Evolutionary conservation across 2,329 filamentous ascomycete genomes (phyloP).

Genomic region (Nigrospora oryzae): DNA sequence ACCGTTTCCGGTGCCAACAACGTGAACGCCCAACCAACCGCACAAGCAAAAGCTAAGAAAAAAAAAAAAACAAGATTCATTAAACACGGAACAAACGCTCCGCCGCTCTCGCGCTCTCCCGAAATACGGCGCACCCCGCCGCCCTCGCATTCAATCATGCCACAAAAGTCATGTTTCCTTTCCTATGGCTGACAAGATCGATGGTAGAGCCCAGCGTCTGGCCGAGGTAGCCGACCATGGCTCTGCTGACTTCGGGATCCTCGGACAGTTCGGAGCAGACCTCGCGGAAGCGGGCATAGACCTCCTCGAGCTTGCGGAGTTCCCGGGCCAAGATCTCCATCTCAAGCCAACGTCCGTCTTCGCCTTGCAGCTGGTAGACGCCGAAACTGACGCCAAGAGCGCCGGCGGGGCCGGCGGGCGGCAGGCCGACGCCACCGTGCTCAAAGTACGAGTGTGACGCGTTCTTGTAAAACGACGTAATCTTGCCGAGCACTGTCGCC

Average conservation of each 20-base stretch:
- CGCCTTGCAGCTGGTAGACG: slow-evolving; percentile 33
- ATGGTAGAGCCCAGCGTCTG: slow-evolving; percentile 32
- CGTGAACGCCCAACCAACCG: no score
- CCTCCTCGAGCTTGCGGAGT: slow-evolving; percentile 35
- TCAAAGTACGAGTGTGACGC: slow-evolving; percentile 31
- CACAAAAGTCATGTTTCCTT: slow-evolving; percentile 19
- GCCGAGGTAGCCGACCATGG: slow-evolving; percentile 35
- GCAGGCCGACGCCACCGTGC: slow-evolving; percentile 8
- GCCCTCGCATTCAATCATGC: no score
- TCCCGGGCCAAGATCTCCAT: slow-evolving; percentile 39
- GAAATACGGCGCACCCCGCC: no score
- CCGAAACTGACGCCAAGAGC: slow-evolving; percentile 31
- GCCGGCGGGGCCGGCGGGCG: slow-evolving; percentile 7
- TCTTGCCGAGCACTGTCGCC: slow-evolving; percentile 39
- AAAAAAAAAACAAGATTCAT: no score
- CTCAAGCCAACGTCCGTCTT: slow-evolving; percentile 37
- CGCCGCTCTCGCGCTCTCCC: no score
- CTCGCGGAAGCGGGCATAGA: slow-evolving; percentile 34
- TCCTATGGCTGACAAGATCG: slow-evolving; percentile 29
- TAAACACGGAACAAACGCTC: no score
- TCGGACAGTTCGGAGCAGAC: slow-evolving; percentile 29
- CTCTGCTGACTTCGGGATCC: slow-evolving; percentile 32
- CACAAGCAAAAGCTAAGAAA: no score
- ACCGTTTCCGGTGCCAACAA: no score
- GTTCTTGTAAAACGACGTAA: slow-evolving; percentile 35